Evolutionary conservation across 257 asterid genomes (phyloP), one percentile per base, ranked within the genome.

Genomic region (Cordia subcordata): DNA sequence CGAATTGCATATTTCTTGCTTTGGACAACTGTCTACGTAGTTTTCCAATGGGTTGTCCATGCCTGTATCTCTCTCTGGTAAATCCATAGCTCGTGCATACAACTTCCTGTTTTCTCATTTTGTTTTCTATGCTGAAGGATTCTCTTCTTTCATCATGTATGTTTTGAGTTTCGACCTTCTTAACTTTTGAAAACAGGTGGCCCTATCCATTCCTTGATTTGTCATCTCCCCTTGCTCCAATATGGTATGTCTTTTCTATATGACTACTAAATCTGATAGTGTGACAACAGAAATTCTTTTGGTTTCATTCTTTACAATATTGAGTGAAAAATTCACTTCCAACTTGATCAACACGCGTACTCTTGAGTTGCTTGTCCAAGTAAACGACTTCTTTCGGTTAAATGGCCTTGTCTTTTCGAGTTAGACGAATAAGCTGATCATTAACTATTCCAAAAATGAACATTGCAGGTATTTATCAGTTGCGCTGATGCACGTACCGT

Each of bases 191-290:
- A 52, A 67, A 67, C 94, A 92, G 96, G 96, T 92, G 96, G 99
- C 91, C 99, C 23, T 92, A 92, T 68, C 96, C 96, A 13, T 86
- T 92, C 71, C 99, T 92, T 61, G 96, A 92, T 73, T 61, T 92
- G 63, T 83, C 94, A 60, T 88, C 95, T 63, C 73, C 95, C 62
- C 81, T 82, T 69, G 74, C 99, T 65, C 96, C 99, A 57, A 58
- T 92, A 50, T 92, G 96, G 99, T 92, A 92, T 60, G 82, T 65
- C 35, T 13, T 54, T 49, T 15, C 12, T 13, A 49, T 45, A 51
- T 20, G 11, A 47, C 35, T 14, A 9, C 35, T 8, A 22, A 27
- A 27, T 27, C 35, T n/a, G n/a, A 27, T 1, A 27, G 35, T 27
- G 35, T 27, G 3, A 27, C 3, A 27, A 27, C 3, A 27, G 6